Percentiles rank a stretch among this genome's conserved stretches.
Evolutionary conservation across 768 basidiomycete genomes (phyloP).

Genomic region (Leccinum ochraceum): DNA sequence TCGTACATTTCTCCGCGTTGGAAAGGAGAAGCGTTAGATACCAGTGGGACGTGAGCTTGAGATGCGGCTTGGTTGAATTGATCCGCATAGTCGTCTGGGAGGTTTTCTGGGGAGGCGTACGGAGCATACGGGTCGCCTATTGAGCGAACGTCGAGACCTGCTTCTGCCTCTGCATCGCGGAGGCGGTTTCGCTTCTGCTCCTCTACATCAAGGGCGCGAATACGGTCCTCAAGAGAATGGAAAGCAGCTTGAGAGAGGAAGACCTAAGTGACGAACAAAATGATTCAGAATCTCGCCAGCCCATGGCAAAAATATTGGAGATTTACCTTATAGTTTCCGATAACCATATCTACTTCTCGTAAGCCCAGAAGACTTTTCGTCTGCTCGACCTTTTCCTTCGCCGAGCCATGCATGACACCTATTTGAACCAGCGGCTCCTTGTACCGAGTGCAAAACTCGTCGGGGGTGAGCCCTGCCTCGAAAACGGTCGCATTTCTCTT

Average conservation of each 20-base stretch:
- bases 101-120: no score
- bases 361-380: conserved; percentile 57
- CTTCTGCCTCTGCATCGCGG: conserved; percentile 42
- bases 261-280: conserved; percentile 52
- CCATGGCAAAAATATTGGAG: not conserved
- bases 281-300: conserved; percentile 5
- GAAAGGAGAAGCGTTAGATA: conserved; percentile 80
- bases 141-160: no score
- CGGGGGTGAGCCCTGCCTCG: conserved; percentile 82
- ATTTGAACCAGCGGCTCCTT: conserved; percentile 45
- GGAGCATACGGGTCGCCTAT: no score
- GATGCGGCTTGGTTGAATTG: no score
- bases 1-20: conserved; percentile 74
- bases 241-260: conserved; percentile 87
- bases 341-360: conserved; percentile 69
- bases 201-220: conserved; percentile 81
- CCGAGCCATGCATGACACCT: conserved; percentile 60
- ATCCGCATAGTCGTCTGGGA: no score
- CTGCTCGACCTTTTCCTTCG: conserved; percentile 61
- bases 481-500: conserved; percentile 65
- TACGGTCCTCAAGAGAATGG: conserved; percentile 83
- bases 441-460: conserved; percentile 71
- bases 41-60: no score
- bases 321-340: conserved; percentile 83
- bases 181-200: conserved; percentile 82